Conservation (phyloP, 331 rosid species). For the Acacia pycnantha region DNA sequence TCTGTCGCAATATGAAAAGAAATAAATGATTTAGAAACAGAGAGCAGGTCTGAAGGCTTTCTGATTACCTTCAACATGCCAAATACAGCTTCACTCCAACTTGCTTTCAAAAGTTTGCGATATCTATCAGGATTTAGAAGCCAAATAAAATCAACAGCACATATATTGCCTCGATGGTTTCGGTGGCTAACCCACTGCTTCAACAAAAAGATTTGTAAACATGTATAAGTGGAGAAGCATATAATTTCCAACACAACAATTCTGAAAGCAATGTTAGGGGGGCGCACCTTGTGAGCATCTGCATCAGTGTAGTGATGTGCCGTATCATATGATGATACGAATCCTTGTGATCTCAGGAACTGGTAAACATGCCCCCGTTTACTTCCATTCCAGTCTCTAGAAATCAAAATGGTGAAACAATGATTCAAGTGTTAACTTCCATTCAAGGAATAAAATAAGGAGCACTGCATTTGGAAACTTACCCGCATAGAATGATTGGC, state of each 20-base stretch:
- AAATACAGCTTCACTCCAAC: conserved; percentile 81
- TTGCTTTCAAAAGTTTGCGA: conserved; percentile 54
- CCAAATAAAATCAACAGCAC: conserved; percentile 96
- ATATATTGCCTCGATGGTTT: conserved; percentile 79
- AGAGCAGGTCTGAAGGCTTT: background rate
- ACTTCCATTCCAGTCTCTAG: conserved; percentile 98
- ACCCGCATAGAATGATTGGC: conserved; percentile 92
- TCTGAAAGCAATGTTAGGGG: conserved; percentile 4
- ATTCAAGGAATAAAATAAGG: background rate
- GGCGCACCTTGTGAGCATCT: conserved; percentile 77
- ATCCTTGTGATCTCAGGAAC: conserved; percentile 87
- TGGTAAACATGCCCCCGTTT: conserved; percentile 85
- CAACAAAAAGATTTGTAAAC: conserved; percentile 2
- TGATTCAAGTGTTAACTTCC: background rate
- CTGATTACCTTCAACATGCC: conserved; percentile 80
- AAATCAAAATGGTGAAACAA: conserved; percentile 8
- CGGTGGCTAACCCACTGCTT: conserved; percentile 90
- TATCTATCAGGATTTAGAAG: conserved; percentile 83
- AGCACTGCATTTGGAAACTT: background rate
- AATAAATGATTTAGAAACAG: background rate
- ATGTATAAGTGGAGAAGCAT: conserved; percentile 12
- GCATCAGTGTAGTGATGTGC: conserved; percentile 89
- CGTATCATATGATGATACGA: conserved; percentile 80
- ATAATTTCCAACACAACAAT: conserved; percentile 4
- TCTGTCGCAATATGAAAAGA: too few relatives aligned